Conservation (phyloP, 805 yeast genomes). For the Myxozyma vanderwaltii region DNA sequence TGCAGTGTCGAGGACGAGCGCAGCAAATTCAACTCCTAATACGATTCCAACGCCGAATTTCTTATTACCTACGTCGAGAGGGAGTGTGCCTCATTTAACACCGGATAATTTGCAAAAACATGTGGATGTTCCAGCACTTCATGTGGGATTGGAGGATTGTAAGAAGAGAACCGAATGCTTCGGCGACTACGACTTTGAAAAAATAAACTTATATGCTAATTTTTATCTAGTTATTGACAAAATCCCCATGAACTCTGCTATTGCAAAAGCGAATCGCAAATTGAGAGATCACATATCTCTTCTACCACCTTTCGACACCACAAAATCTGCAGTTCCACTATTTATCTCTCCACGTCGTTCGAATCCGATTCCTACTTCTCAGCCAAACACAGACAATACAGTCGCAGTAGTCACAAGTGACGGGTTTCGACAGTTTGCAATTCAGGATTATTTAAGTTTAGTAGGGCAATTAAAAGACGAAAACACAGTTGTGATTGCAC, state of each 20-base stretch:
- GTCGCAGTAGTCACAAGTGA: conserved; percentile 44
- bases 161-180: conserved; percentile 7
- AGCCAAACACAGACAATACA: conserved; percentile 42
- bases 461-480: conserved; percentile 32
- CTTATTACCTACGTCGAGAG: conserved; percentile 45
- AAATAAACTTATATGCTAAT: too few relatives aligned
- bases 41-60: conserved; percentile 28
- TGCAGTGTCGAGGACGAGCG: conserved; percentile 2
- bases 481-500: conserved; percentile 44
- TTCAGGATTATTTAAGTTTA: conserved; percentile 35
- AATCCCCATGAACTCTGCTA: conserved; percentile 32
- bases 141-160: conserved; percentile 45
- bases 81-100: conserved; percentile 48
- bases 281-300: conserved; percentile 34
- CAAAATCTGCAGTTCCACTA: conserved; percentile 31
- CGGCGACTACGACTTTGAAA: not conserved
- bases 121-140: conserved; percentile 35
- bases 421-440: conserved; percentile 41
- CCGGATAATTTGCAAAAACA: conserved; percentile 44
- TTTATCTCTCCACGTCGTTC: conserved; percentile 40
- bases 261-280: conserved; percentile 16
- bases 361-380: conserved; percentile 39
- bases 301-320: conserved; percentile 36
- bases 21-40: not conserved
- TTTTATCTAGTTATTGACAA: conserved; percentile 39